phyloP scores from a whole-genome alignment of 2,329 filamentous ascomycete genomes.

The Botrytis elliptica region DNA sequence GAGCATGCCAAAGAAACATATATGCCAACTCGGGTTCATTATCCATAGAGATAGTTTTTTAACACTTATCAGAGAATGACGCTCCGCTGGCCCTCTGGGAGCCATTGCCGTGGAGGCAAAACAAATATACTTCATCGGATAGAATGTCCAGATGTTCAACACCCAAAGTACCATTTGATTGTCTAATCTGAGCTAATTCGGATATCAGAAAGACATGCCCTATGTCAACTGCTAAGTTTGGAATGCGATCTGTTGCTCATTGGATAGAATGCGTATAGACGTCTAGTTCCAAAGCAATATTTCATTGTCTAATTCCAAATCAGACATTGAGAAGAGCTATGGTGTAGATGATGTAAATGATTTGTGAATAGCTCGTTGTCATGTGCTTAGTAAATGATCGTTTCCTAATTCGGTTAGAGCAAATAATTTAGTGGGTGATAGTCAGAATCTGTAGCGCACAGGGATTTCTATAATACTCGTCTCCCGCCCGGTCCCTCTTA shows the following conservation, averaged over 20 bases:
- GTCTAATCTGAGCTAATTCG: not conserved
- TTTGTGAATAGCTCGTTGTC: not conserved
- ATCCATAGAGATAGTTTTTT: not conserved
- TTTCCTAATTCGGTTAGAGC: not conserved
- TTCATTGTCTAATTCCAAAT: not conserved
- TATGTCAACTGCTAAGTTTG: not conserved
- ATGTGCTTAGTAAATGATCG: not conserved
- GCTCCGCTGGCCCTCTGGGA: not conserved
- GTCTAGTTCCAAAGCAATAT: not conserved
- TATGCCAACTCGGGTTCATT: not conserved
- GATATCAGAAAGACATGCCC: not conserved
- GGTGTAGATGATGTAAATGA: not conserved
- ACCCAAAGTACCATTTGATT: not conserved
- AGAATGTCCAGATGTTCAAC: not conserved
- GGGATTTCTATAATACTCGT: constrained; percentile 10
- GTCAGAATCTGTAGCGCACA: not conserved
- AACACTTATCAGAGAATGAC: not conserved
- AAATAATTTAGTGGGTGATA: not conserved
- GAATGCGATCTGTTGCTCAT: too few relatives aligned
- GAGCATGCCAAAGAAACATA: not conserved
- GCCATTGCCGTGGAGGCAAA: not conserved
- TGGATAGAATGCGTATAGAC: not conserved
- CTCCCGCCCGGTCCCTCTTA: not conserved
- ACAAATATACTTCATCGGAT: not conserved
- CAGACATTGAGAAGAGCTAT: not conserved